phyloP scores from a whole-genome alignment of 345 rosid species.

The Murraya paniculata region DNA sequence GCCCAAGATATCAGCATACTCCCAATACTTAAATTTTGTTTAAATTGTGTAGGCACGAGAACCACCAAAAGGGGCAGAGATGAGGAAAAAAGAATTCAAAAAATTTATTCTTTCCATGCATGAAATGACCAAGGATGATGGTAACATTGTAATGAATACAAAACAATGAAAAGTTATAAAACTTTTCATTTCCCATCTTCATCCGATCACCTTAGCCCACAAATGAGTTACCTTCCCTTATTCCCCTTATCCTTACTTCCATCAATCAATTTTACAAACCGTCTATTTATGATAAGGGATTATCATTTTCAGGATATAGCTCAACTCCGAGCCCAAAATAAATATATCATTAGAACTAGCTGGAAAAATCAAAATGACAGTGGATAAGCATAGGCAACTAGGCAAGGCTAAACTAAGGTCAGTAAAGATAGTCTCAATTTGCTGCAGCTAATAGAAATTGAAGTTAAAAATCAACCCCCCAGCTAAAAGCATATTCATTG shows the following conservation, averaged over 20 bases:
- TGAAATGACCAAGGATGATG: neutral
- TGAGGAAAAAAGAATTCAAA: neutral
- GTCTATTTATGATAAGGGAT: neutral
- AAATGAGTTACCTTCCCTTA: neutral
- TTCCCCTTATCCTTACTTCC: neutral
- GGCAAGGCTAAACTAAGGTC: neutral
- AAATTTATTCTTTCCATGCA: neutral
- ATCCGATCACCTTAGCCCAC: neutral
- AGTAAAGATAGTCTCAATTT: neutral
- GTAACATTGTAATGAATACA: neutral
- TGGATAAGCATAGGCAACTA: neutral
- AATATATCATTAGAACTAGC: neutral
- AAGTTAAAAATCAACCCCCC: neutral
- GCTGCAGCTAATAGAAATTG: neutral
- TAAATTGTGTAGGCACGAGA: neutral
- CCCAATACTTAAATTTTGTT: neutral
- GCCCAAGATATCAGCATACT: slow-evolving; percentile 1
- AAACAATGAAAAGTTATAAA: neutral
- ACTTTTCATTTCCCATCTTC: neutral
- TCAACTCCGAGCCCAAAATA: neutral
- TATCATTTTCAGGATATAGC: neutral
- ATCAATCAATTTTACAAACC: neutral
- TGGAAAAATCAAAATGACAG: neutral
- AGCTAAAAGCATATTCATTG: neutral
- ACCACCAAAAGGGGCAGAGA: neutral